These are phyloP conservation scores for Aspergillus candidus DNA, from an alignment of 2,329 filamentous ascomycete species.

Conservation along the genomic window DNA sequence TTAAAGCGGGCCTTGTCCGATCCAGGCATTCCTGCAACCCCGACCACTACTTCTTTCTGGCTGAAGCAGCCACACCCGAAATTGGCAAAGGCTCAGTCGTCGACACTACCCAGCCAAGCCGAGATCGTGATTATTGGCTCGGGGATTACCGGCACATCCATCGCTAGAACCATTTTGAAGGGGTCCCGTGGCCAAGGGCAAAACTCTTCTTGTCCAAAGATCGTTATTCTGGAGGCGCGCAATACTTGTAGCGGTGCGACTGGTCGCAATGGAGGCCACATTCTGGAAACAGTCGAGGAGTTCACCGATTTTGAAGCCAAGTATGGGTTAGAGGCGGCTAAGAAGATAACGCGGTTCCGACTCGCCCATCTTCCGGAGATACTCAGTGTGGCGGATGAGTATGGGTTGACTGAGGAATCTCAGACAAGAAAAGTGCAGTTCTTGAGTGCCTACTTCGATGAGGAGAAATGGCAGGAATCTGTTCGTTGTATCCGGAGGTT, in stretches of 20 bases:
- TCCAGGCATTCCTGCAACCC: slow-evolving; percentile 19
- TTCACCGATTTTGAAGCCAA: slow-evolving; percentile 14
- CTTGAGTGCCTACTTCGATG: slow-evolving; percentile 23
- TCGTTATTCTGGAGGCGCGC: slow-evolving; percentile 26
- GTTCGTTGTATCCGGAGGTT: slow-evolving; percentile 17
- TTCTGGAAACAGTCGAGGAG: slow-evolving; percentile 23
- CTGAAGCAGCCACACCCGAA: slow-evolving; percentile 17
- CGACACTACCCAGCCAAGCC: slow-evolving; percentile 17
- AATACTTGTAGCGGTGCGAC: slow-evolving; percentile 29
- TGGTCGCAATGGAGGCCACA: slow-evolving; percentile 30
- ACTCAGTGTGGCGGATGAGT: slow-evolving; percentile 14
- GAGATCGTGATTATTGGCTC: slow-evolving; percentile 29
- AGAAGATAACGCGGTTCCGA: slow-evolving; percentile 18
- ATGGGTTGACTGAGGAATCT: slow-evolving; percentile 14
- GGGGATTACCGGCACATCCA: slow-evolving; percentile 23
- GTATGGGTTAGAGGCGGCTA: slow-evolving; percentile 17
- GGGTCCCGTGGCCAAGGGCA: slow-evolving; percentile 3
- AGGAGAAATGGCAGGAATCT: slow-evolving; percentile 18
- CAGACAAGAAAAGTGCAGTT: slow-evolving; percentile 25
- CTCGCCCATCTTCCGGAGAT: slow-evolving; percentile 20
- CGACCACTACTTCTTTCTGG: slow-evolving; percentile 33
- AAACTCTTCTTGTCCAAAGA: slow-evolving; percentile 7
- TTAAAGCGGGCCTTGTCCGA: slow-evolving; percentile 20
- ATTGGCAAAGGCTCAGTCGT: slow-evolving; percentile 16
- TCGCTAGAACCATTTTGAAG: slow-evolving; percentile 20